Percentiles rank a stretch among this genome's conserved stretches.
These are phyloP conservation scores for Aspergillus brasiliensis DNA, from an alignment of 2,329 filamentous ascomycete species.

Conservation along the genomic window DNA sequence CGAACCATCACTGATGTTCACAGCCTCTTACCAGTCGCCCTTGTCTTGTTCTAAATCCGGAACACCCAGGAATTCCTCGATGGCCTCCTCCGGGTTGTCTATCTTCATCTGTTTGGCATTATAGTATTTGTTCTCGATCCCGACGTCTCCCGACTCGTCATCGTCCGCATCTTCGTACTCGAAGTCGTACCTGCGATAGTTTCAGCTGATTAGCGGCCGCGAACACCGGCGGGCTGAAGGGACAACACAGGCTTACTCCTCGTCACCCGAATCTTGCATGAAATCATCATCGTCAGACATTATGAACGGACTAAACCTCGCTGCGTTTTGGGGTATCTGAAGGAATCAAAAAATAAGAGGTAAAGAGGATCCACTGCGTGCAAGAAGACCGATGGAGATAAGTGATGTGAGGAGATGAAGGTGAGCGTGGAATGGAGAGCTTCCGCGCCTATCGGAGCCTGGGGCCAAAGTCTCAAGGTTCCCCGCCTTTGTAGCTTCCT, in stretches of 20 bases:
- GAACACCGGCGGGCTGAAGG: neutral
- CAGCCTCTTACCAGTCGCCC: conserved; percentile 72
- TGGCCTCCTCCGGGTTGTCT: conserved; percentile 81
- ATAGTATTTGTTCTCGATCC: conserved; percentile 99
- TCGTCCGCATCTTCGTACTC: conserved; percentile 96
- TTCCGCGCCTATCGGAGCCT: conserved; percentile 24
- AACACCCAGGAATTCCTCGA: conserved; percentile 89
- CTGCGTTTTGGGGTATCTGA: neutral
- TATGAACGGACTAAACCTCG: conserved; percentile 6
- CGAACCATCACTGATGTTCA: neutral
- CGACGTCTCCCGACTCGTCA: conserved; percentile 82
- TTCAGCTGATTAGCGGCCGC: conserved; percentile 26
- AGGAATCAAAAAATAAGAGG: neutral
- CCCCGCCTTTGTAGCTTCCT: conserved; percentile 13
- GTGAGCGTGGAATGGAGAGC: conserved; percentile 8
- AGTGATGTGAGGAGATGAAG: neutral
- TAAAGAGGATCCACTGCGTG: neutral
- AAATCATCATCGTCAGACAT: conserved; percentile 90
- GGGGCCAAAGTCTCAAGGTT: conserved; percentile 7
- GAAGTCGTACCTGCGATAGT: conserved; percentile 74
- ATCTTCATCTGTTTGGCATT: conserved; percentile 97
- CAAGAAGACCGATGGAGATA: neutral
- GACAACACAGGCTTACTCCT: conserved; percentile 62
- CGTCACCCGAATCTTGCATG: conserved; percentile 88
- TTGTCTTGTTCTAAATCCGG: conserved; percentile 84